Evolutionary conservation across 768 basidiomycete genomes (phyloP).

Genomic region (Hericium rajendrae): DNA sequence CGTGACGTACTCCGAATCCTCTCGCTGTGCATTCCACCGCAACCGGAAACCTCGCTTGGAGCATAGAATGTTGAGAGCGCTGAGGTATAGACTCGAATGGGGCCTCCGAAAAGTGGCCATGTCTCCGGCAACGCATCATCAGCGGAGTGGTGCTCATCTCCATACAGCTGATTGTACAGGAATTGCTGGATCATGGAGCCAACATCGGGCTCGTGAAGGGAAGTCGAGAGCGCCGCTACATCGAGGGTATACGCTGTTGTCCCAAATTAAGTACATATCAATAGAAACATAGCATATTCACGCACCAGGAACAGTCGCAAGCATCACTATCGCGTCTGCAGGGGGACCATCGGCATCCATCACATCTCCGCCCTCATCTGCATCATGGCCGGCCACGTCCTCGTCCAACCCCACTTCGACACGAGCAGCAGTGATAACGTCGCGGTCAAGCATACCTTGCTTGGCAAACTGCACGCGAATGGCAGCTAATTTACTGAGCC

Average conservation of each 20-base stretch:
- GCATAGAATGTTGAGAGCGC: conserved; percentile 1
- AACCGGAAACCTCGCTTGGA: conserved; percentile 1
- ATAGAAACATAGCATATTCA: no score
- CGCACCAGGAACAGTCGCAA: neutral
- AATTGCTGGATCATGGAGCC: neutral
- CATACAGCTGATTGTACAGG: neutral
- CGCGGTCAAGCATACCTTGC: conserved; percentile 1
- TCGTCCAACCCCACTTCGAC: neutral
- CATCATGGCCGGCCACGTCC: neutral
- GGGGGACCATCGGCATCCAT: neutral
- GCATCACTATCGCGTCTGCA: neutral
- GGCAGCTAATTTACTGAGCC: conserved; percentile 21
- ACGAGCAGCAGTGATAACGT: neutral
- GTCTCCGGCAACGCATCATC: neutral
- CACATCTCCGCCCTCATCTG: neutral
- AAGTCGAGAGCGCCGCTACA: no score
- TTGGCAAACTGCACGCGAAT: conserved; percentile 3
- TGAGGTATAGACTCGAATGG: neutral
- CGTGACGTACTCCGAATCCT: neutral
- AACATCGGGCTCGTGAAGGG: no score
- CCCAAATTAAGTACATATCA: no score
- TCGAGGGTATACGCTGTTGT: no score
- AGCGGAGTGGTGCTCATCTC: neutral
- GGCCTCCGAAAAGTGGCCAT: neutral
- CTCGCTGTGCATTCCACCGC: neutral